phyloP scores from a whole-genome alignment of 2,329 filamentous ascomycete genomes.

The Parasarocladium wereldwijsianum region DNA sequence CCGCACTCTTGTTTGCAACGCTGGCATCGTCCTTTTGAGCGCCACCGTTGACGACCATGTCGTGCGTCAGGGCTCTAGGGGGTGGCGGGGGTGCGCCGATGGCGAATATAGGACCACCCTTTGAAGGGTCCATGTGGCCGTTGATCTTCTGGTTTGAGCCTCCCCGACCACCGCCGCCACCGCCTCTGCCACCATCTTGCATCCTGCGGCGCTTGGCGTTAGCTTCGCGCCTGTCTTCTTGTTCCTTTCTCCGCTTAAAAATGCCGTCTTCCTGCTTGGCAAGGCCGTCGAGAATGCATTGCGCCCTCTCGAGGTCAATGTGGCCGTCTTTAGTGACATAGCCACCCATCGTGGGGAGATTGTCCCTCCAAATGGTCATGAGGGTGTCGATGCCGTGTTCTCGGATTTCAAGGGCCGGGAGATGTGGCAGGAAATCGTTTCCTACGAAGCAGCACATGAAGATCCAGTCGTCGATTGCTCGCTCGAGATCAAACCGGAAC shows the following conservation, averaged over 20 bases:
- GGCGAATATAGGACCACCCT: conserved; percentile 18
- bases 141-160: conserved; percentile 11
- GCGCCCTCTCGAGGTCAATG: conserved; percentile 74
- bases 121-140: conserved; percentile 19
- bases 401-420: conserved; percentile 93
- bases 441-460: conserved; percentile 99
- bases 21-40: conserved; percentile 49
- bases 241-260: conserved; percentile 75
- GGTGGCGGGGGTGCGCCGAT: conserved; percentile 33
- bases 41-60: conserved; percentile 69
- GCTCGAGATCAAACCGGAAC: conserved; percentile 85
- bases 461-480: conserved; percentile 93
- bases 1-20: conserved; percentile 84
- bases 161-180: conserved; percentile 12
- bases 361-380: conserved; percentile 94
- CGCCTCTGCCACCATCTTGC: conserved; percentile 37
- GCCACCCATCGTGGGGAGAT: conserved; percentile 79
- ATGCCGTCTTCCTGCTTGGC: conserved; percentile 90
- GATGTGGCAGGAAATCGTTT: conserved; percentile 93
- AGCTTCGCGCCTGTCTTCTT: conserved; percentile 70
- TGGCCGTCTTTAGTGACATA: conserved; percentile 93
- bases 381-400: conserved; percentile 95
- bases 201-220: conserved; percentile 65
- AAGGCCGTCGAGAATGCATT: conserved; percentile 74
- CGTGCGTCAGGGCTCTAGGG: conserved; percentile 57